Evolutionary conservation across 2,329 filamentous ascomycete genomes (phyloP).

Genomic region (Fusarium xylarioides): DNA sequence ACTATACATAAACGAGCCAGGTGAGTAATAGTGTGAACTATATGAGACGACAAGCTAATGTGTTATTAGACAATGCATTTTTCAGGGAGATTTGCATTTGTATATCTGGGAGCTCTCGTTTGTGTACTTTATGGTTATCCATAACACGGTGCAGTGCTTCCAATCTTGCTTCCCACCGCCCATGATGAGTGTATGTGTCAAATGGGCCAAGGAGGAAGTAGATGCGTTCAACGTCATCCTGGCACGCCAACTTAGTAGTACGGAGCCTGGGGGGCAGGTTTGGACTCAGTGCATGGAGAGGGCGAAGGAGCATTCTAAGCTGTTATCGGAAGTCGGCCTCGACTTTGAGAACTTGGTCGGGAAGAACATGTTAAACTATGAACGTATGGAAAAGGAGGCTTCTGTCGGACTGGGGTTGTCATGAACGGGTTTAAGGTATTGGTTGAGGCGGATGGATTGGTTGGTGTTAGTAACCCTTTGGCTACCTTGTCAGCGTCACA

Average conservation of each 20-base stretch:
- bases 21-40: constrained; percentile 53
- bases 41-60: constrained; percentile 10
- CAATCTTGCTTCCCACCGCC: constrained; percentile 84
- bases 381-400: constrained; percentile 24
- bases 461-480: constrained; percentile 21
- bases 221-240: constrained; percentile 89
- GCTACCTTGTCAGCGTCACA: constrained; percentile 26
- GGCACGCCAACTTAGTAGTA: constrained; percentile 84
- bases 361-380: constrained; percentile 55
- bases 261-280: constrained; percentile 76
- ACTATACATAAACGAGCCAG: constrained; percentile 84
- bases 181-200: constrained; percentile 94
- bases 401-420: constrained; percentile 46
- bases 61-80: constrained; percentile 82
- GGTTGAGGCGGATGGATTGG: neutral
- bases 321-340: constrained; percentile 85
- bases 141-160: constrained; percentile 91
- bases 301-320: constrained; percentile 80
- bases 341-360: constrained; percentile 89
- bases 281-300: constrained; percentile 87
- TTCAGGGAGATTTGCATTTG: constrained; percentile 89
- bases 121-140: constrained; percentile 93
- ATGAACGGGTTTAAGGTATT: constrained; percentile 21
- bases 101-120: constrained; percentile 97
- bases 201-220: constrained; percentile 96